phyloP scores from a whole-genome alignment of 768 basidiomycete species.

The Rhodotorula toruloides region DNA sequence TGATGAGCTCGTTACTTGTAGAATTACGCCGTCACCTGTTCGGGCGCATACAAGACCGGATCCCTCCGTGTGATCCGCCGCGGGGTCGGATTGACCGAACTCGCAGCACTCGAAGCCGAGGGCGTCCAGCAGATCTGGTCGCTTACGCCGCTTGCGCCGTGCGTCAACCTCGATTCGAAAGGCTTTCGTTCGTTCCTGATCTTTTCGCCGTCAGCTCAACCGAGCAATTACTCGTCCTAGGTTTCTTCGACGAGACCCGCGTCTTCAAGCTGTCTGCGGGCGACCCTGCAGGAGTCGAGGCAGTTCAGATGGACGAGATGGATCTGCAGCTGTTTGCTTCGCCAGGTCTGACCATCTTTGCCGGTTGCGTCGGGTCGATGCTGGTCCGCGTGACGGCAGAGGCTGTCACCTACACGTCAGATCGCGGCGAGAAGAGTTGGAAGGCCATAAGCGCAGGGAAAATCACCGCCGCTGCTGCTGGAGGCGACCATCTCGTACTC shows the following conservation, averaged over 20 bases:
- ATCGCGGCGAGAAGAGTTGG: slow-evolving; percentile 45
- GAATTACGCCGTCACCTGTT: slow-evolving; percentile 79
- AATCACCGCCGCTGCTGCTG: slow-evolving; percentile 28
- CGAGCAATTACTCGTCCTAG: slow-evolving; percentile 24
- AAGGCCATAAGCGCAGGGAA: slow-evolving; percentile 18
- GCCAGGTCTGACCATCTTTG: slow-evolving; percentile 58
- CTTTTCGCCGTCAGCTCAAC: neutral
- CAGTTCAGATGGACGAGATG: slow-evolving; percentile 51
- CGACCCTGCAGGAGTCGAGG: neutral
- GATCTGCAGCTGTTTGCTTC: slow-evolving; percentile 52
- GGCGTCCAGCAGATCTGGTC: slow-evolving; percentile 60
- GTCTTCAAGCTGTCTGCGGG: slow-evolving; percentile 17
- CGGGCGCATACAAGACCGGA: slow-evolving; percentile 71
- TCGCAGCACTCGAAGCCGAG: slow-evolving; percentile 57
- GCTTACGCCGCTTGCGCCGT: neutral
- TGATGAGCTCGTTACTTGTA: slow-evolving; percentile 43
- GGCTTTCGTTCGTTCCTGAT: neutral
- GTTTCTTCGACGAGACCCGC: slow-evolving; percentile 34
- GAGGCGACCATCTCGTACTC: slow-evolving; percentile 25
- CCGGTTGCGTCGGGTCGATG: slow-evolving; percentile 59
- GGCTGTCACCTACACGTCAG: slow-evolving; percentile 52
- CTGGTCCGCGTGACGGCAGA: slow-evolving; percentile 67
- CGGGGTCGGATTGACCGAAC: slow-evolving; percentile 68
- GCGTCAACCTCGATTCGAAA: too few relatives aligned
- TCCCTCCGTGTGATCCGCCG: slow-evolving; percentile 70